Percentiles rank a stretch among this genome's conserved stretches.
These are phyloP conservation scores for Nicotiana paniculata DNA, from an alignment of 257 asterid species.

Conservation along the genomic window DNA sequence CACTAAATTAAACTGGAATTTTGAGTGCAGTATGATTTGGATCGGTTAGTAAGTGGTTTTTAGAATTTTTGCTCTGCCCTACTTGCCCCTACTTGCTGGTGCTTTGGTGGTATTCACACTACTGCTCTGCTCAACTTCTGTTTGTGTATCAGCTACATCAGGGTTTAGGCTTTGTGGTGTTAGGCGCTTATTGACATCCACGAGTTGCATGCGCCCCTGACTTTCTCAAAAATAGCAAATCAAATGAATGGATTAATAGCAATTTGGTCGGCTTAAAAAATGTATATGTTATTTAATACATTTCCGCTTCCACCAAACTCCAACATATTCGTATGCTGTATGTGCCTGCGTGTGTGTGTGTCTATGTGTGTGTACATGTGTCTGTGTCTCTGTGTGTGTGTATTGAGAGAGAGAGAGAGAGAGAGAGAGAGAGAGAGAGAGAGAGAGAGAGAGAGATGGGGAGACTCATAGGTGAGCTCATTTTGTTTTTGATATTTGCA, in stretches of 20 bases:
- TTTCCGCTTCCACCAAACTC: neutral
- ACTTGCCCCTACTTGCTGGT: neutral
- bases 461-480: neutral
- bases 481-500: constrained; percentile 26
- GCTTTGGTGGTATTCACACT: neutral
- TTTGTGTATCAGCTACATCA: neutral
- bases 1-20: neutral
- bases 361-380: no score
- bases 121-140: neutral
- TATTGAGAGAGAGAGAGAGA: neutral
- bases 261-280: neutral
- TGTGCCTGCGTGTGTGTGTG: no score
- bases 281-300: neutral
- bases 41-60: neutral
- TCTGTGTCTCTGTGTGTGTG: no score
- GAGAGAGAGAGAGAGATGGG: neutral
- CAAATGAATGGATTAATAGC: neutral
- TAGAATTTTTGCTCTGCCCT: neutral
- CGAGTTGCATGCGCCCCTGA: neutral
- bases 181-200: neutral
- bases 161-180: neutral
- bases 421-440: neutral
- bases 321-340: no score
- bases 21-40: neutral
- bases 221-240: neutral